Evolutionary conservation across 2,329 filamentous ascomycete species (phyloP).

Genomic region (Dothistroma pini): DNA sequence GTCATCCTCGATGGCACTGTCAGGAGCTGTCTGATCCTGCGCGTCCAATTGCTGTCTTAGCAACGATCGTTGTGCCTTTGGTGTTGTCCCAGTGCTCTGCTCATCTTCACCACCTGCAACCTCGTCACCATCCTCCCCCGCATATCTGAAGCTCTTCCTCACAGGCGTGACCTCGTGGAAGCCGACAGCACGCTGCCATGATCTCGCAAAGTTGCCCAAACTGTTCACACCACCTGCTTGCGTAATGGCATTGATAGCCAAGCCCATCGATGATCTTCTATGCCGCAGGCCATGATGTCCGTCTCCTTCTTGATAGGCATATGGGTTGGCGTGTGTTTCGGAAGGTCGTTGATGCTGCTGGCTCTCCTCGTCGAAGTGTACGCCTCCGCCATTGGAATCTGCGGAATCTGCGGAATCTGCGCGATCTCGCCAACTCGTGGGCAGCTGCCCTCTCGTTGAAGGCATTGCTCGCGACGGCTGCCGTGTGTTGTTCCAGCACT

Average conservation of each 20-base stretch:
- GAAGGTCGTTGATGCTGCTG: slow-evolving; percentile 24
- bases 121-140: slow-evolving; percentile 30
- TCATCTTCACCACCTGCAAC: slow-evolving; percentile 45
- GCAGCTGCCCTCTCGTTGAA: slow-evolving; percentile 32
- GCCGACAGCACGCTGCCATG: slow-evolving; percentile 84
- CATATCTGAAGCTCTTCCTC: slow-evolving; percentile 65
- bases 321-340: slow-evolving; percentile 13
- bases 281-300: slow-evolving; percentile 32
- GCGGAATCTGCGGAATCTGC: slow-evolving; percentile 42
- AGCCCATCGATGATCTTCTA: slow-evolving; percentile 47
- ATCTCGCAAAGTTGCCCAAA: slow-evolving; percentile 87
- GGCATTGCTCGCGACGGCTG: slow-evolving; percentile 21
- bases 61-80: slow-evolving; percentile 32
- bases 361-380: slow-evolving; percentile 31
- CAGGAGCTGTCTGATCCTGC: slow-evolving; percentile 16
- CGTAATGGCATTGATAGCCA: slow-evolving; percentile 51
- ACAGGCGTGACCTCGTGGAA: slow-evolving; percentile 86
- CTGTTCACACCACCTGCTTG: slow-evolving; percentile 89
- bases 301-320: slow-evolving; percentile 17
- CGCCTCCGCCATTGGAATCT: slow-evolving; percentile 33
- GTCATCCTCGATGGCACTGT: slow-evolving; percentile 23
- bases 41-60: slow-evolving; percentile 31
- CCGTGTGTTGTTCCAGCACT: not conserved
- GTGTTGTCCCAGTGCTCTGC: slow-evolving; percentile 51
- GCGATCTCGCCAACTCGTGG: slow-evolving; percentile 42